Percentiles rank a stretch among this genome's conserved stretches.
phyloP scores from a whole-genome alignment of 805 yeast species.

The Tetrapisispora namnaoensis region DNA sequence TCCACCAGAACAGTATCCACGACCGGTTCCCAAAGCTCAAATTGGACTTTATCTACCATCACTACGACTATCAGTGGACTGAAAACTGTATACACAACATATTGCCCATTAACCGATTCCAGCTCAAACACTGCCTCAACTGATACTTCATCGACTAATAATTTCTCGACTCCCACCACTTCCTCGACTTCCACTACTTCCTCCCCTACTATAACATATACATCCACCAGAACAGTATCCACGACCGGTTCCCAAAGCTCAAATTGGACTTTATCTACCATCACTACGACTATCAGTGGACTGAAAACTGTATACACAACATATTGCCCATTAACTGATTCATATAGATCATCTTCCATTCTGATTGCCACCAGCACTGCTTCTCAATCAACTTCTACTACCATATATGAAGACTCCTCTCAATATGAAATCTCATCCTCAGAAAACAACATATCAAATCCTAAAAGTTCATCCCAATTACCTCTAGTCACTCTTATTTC shows the following conservation, averaged over 20 bases:
- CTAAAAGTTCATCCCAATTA: too few relatives aligned
- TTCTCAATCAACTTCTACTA: neutral
- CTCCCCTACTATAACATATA: neutral
- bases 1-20: neutral
- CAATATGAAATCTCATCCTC: neutral
- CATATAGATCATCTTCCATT: neutral
- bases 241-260: neutral
- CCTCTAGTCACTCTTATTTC: neutral
- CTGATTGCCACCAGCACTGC: neutral
- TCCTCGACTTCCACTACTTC: neutral
- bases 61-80: constrained; percentile 3
- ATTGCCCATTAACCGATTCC: constrained; percentile 7
- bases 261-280: constrained; percentile 21
- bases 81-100: constrained; percentile 6
- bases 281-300: constrained; percentile 25
- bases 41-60: neutral
- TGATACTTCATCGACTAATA: neutral
- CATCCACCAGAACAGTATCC: neutral
- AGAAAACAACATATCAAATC: neutral
- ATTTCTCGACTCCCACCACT: neutral
- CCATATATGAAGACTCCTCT: neutral
- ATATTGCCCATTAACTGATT: constrained; percentile 30
- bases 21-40: neutral
- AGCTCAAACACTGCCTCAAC: neutral
- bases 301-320: constrained; percentile 33